Base-by-base conservation (phyloP, 139 green algal genomes). In the Tetradesmus lagerheimii region DNA sequence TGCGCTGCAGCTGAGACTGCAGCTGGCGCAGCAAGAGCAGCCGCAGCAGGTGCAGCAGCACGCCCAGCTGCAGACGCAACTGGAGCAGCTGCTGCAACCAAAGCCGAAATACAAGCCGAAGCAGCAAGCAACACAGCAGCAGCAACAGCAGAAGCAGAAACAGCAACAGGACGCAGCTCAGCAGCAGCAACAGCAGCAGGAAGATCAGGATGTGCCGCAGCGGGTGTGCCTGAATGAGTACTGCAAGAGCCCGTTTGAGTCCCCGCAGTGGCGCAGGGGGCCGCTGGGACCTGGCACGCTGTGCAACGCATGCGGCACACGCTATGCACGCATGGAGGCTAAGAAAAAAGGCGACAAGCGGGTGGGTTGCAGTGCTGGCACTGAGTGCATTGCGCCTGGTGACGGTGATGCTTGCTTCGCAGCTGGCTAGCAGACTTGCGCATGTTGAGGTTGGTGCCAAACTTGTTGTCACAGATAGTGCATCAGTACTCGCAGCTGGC, bases 221-320 rank as follows among this genome's bases (percentile, higher is more conserved):
- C n/a, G 83, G 5, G 81, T 88, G 85, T 89, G 85, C 34, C 27
- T 83, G 0, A 89, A 89, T 43, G 53, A 66, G 4, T 35, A 16
- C 18, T 89, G 85, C 85, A 83, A 89, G 34, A 83, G 31, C 45
- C 71, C 85, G 0, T 89, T 83, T 77, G 83, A 88, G 27, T 89
- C 85, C 4, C 85, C 85, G 1, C 85, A 89, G 71, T 89, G 85
- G 85, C 85, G 85, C 18, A 38, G 85, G 20, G 85, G 85, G 0
- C 85, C 85, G 14, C 71, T 83, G 45, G 85, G 85, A 0, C 85
- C 71, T 15, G 85, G 74, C 45, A 83, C 74, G 5, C 39, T 89
- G 18, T 89, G 85, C 71, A 89, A 89, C 29, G 85, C 85, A 31
- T 89, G 85, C 39, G 85, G 85, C 71, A 89, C 85, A 34, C 71